phyloP scores from a whole-genome alignment of 768 basidiomycete genomes.

The Leccinum broughii region DNA sequence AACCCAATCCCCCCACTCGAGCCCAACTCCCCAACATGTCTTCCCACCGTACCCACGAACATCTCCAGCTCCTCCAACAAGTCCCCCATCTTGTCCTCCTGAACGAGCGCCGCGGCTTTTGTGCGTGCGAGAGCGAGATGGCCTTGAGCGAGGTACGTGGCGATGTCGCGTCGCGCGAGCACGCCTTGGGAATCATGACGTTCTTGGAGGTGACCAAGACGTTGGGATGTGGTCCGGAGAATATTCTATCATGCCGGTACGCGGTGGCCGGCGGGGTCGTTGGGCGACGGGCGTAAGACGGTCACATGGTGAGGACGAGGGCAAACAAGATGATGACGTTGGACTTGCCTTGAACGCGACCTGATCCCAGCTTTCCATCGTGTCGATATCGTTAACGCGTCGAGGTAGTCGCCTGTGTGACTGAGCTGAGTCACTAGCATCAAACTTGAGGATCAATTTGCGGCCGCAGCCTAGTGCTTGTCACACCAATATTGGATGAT shows the following conservation, averaged over 20 bases:
- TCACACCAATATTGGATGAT: not conserved
- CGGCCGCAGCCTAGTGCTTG: not conserved
- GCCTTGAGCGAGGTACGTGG: constrained; percentile 60
- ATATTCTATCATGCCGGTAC: constrained; percentile 46
- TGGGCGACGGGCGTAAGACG: not conserved
- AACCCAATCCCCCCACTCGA: not conserved
- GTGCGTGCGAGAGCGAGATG: constrained; percentile 64
- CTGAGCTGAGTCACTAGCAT: not conserved
- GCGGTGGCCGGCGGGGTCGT: not conserved
- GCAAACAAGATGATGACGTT: not conserved
- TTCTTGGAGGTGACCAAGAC: constrained; percentile 68
- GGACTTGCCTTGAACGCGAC: constrained; percentile 32
- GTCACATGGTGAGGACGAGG: not conserved
- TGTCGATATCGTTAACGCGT: not conserved
- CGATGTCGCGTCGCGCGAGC: constrained; percentile 67
- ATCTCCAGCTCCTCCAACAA: constrained; percentile 66
- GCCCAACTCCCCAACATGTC: constrained; percentile 59
- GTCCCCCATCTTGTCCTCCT: constrained; percentile 61
- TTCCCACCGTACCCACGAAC: constrained; percentile 61
- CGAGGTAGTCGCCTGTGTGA: not conserved
- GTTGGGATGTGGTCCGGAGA: constrained; percentile 61
- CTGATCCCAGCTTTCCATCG: constrained; percentile 33
- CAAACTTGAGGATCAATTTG: constrained; percentile 2
- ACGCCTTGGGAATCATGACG: constrained; percentile 64
- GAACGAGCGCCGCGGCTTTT: constrained; percentile 68